A percentile compares a stretch with the other conserved stretches of the same genome.
These are phyloP conservation scores for Mucor piriformis DNA, from an alignment of 371 early-diverging fungal genomes.

Conservation along the genomic window DNA sequence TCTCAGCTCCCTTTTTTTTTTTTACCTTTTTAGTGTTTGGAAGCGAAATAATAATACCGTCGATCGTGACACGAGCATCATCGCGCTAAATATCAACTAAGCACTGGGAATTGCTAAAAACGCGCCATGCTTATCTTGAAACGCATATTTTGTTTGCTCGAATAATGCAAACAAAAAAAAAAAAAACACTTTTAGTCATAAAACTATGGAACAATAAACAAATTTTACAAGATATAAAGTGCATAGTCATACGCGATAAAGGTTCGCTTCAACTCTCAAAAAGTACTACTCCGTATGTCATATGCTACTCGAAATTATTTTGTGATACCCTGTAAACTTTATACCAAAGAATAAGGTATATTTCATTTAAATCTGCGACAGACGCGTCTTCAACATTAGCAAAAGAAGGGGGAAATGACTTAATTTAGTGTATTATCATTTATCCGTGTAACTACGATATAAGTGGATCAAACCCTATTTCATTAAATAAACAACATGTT, in stretches of 20 bases:
- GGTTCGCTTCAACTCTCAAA: no score
- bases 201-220: no score
- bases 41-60: no score
- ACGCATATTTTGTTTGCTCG: not conserved
- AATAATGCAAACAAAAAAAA: not conserved
- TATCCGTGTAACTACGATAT: not conserved
- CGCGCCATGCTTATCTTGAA: no score
- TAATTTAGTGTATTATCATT: not conserved
- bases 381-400: not conserved
- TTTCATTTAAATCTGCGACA: not conserved
- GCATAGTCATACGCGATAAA: no score
- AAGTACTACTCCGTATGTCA: not conserved
- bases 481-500: not conserved
- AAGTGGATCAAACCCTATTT: not conserved
- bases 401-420: constrained; percentile 1
- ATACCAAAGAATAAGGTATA: constrained; percentile 1
- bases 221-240: no score
- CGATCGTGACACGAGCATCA: no score
- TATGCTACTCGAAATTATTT: not conserved
- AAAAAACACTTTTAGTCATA: no score
- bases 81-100: no score
- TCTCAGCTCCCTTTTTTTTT: no score
- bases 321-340: constrained; percentile 3
- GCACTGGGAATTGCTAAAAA: no score
- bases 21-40: no score